Conservation (phyloP, 805 yeast genomes). For the Hemisphaericaspora nanyangensis region DNA sequence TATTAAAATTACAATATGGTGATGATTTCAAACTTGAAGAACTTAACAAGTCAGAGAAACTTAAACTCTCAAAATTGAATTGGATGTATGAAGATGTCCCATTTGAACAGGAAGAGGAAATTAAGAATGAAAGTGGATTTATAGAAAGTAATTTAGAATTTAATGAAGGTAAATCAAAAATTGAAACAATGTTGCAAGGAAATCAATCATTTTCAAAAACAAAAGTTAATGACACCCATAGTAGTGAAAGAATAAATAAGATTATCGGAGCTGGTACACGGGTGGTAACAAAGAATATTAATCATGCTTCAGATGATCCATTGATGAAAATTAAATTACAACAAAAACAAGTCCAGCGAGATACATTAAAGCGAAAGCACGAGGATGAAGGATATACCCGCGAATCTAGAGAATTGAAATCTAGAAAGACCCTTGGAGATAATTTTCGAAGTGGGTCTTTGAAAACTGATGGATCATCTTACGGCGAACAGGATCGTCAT, state of each 20-base stretch:
- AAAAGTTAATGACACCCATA: neutral
- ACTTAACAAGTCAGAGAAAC: slow-evolving; percentile 30
- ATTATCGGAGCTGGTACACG: slow-evolving; percentile 18
- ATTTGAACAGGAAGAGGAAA: slow-evolving; percentile 15
- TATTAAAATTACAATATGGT: slow-evolving; percentile 45
- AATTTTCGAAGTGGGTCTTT: too few species aligned
- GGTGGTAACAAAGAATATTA: neutral
- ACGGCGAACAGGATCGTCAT: too few species aligned
- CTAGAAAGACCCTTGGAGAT: neutral
- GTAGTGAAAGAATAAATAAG: slow-evolving; percentile 19
- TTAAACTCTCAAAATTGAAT: slow-evolving; percentile 49
- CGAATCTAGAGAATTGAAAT: neutral
- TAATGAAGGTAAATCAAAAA: slow-evolving; percentile 26
- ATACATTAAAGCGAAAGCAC: neutral
- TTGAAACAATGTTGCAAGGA: slow-evolving; percentile 56
- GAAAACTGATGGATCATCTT: too few species aligned
- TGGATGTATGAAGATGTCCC: slow-evolving; percentile 84
- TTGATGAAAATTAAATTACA: slow-evolving; percentile 34
- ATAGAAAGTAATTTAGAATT: slow-evolving; percentile 32
- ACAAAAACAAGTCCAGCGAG: slow-evolving; percentile 8
- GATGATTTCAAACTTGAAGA: slow-evolving; percentile 23
- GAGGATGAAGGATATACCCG: neutral
- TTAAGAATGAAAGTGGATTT: slow-evolving; percentile 33
- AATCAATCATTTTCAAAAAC: slow-evolving; percentile 39
- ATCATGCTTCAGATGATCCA: slow-evolving; percentile 41